Evolutionary conservation across 2,329 filamentous ascomycete genomes (phyloP), one percentile per base, ranked within the genome.

Genomic region (Mollisia scopiformis): DNA sequence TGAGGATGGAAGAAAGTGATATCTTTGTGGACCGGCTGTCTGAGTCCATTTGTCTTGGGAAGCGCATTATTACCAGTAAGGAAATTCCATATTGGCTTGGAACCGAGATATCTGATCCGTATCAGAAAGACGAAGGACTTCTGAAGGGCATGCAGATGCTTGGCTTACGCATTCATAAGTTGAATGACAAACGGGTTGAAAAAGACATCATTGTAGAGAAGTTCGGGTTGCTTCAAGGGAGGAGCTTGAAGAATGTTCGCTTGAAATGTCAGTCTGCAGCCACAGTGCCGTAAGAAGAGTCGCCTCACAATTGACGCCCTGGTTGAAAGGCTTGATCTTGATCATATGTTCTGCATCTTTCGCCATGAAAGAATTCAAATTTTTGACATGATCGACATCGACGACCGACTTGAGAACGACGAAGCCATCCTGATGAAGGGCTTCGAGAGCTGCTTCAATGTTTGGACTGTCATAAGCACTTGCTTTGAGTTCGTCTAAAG

Each of bases 151-250:
- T 55, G 19, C 3, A 43, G 7, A 28, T 39, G 19, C 39, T 14
- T 23, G 21, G 70, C 74, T 61, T 53, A 77, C 74, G 71, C 70
- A 61, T 77, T 77, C 54, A 74, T 74, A 2, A 78, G 56, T 55
- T 79, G 76, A 27, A 77, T 69, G 21, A 78, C 69, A 59, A 76
- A 78, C 0, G 74, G 69, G 61, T 78, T 78, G 68, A 78, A 78
- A 63, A 77, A 78, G 3, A 78, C 68, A 64, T 78, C 76, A 49
- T 76, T 69, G 58, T 73, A 72, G 1, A 77, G 65, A 31, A 71
- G 69, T 8, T 72, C 66, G 2, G 70, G 53, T 23, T 76, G 62
- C 16, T 63, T 72, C 14, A 78, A 57, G 6, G 75, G 76, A 8
- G 76, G 75, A 11, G 67, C 69, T 61, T 78, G 76, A 3, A 78